These are phyloP conservation scores for Parmales sp. DNA, from an alignment of 108 stramenopile species.

Conservation along the genomic window DNA sequence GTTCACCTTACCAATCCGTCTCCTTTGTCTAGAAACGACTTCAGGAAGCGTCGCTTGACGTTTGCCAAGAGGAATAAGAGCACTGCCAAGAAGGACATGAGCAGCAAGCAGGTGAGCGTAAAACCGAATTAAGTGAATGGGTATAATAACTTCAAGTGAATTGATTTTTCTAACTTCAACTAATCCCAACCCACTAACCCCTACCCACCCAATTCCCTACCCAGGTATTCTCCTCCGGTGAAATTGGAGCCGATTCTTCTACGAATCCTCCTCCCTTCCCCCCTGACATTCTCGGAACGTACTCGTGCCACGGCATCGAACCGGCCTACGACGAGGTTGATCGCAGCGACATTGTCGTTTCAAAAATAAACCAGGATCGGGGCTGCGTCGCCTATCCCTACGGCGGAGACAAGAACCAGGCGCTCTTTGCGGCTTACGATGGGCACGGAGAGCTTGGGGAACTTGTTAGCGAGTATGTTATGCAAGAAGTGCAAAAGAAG, in stretches of 20 bases:
- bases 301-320: slow-evolving; percentile 91
- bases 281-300: slow-evolving; percentile 65
- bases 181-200: no score
- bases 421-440: slow-evolving; percentile 82
- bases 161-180: slow-evolving; percentile 28
- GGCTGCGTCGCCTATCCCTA: slow-evolving; percentile 87
- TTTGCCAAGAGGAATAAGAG: slow-evolving; percentile 28
- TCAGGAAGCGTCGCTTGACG: slow-evolving; percentile 64
- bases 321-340: slow-evolving; percentile 49
- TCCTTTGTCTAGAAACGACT: slow-evolving; percentile 25
- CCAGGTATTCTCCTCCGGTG: not conserved
- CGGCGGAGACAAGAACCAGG: slow-evolving; percentile 46
- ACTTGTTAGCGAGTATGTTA: slow-evolving; percentile 72
- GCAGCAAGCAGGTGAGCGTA: slow-evolving; percentile 3
- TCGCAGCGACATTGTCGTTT: slow-evolving; percentile 40
- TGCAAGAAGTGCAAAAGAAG: slow-evolving; percentile 71
- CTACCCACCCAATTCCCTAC: no score
- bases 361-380: slow-evolving; percentile 94
- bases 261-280: slow-evolving; percentile 45
- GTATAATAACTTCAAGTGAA: slow-evolving; percentile 36
- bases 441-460: slow-evolving; percentile 88
- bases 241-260: not conserved
- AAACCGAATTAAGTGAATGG: not conserved
- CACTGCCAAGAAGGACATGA: not conserved
- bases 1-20: no score